phyloP scores from a whole-genome alignment of 192 early-diverging fungal species.

The Entophlyctis luteolus region DNA sequence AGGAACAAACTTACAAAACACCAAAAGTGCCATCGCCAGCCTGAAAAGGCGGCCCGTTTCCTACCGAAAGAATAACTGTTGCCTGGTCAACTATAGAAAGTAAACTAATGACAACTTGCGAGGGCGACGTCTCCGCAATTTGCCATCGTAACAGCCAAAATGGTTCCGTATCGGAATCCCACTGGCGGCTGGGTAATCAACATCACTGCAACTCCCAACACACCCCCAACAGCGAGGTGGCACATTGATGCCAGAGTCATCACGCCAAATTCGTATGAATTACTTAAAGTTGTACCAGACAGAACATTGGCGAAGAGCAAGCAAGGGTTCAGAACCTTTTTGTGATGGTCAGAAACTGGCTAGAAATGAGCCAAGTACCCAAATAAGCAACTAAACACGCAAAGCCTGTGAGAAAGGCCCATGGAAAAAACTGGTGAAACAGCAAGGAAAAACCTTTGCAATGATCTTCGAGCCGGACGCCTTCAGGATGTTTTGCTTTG shows the following conservation, averaged over 20 bases:
- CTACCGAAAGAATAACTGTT: constrained; percentile 20
- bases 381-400: not conserved
- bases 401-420: not conserved
- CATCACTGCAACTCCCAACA: constrained; percentile 13
- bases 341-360: not conserved
- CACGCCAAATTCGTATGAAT: constrained; percentile 5
- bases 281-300: not conserved
- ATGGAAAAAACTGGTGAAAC: not conserved
- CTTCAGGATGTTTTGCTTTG: not conserved
- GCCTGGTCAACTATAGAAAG: not conserved
- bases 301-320: constrained; percentile 13
- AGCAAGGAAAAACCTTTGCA: constrained; percentile 2
- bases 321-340: constrained; percentile 1
- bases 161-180: constrained; percentile 16
- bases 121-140: constrained; percentile 33
- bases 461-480: constrained; percentile 14
- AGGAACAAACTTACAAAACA: constrained; percentile 32
- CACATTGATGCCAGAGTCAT: constrained; percentile 8
- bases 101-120: not conserved
- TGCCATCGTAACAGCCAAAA: constrained; percentile 29
- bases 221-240: constrained; percentile 4
- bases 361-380: not conserved
- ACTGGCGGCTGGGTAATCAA: constrained; percentile 3
- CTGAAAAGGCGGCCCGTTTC: constrained; percentile 24
- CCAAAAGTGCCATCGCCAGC: constrained; percentile 19